phyloP scores from a whole-genome alignment of 2,329 filamentous ascomycete genomes.

The Aaosphaeria arxii region DNA sequence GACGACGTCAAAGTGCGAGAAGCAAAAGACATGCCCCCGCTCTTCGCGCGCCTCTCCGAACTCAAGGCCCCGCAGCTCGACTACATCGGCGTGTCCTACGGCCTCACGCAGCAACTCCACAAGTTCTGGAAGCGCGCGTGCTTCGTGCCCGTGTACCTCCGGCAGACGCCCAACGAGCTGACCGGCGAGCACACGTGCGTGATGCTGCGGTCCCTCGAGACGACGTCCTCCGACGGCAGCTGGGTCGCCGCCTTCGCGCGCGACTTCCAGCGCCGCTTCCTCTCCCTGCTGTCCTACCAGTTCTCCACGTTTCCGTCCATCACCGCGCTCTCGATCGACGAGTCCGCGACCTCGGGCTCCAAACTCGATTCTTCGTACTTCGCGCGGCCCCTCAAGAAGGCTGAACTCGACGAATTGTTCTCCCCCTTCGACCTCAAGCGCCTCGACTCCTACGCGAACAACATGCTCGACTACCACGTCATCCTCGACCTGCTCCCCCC shows the following conservation, averaged over 20 bases:
- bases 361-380: constrained; percentile 57
- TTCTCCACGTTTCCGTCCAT: constrained; percentile 79
- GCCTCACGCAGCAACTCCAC: constrained; percentile 80
- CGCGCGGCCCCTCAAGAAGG: constrained; percentile 63
- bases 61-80: constrained; percentile 77
- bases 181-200: constrained; percentile 98
- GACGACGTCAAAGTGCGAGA: constrained; percentile 90
- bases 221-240: constrained; percentile 57
- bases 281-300: constrained; percentile 85
- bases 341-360: constrained; percentile 74
- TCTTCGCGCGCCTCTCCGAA: constrained; percentile 86
- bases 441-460: constrained; percentile 91
- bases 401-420: constrained; percentile 72
- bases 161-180: constrained; percentile 92
- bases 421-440: constrained; percentile 94
- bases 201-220: constrained; percentile 79
- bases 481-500: constrained; percentile 88
- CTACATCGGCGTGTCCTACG: constrained; percentile 94
- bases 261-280: constrained; percentile 94
- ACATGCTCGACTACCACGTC: constrained; percentile 96
- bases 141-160: constrained; percentile 87
- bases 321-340: constrained; percentile 81
- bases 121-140: constrained; percentile 93
- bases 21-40: constrained; percentile 84
- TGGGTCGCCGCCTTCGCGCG: constrained; percentile 90